These are phyloP conservation scores for Aspergillus glaucus DNA, from an alignment of 2,329 filamentous ascomycete genomes.

Conservation along the genomic window DNA sequence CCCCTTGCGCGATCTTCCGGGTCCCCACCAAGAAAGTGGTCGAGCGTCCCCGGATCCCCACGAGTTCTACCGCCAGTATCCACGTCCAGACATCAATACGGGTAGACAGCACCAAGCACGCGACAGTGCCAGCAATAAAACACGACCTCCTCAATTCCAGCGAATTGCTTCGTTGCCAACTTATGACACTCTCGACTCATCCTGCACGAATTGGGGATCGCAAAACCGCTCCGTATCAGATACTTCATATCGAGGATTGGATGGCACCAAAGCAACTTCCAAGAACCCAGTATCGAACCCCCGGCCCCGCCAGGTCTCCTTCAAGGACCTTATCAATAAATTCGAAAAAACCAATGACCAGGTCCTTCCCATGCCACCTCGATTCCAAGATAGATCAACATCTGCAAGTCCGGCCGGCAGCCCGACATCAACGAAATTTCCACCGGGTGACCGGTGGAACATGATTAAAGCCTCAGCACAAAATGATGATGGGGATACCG, in stretches of 20 bases:
- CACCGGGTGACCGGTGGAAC: conserved; percentile 13
- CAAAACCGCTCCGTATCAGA: conserved; percentile 29
- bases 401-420: conserved; percentile 33
- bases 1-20: conserved; percentile 12
- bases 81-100: conserved; percentile 25
- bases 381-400: conserved; percentile 19
- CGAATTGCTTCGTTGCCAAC: conserved; percentile 2
- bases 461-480: conserved; percentile 9
- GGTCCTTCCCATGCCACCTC: conserved; percentile 36
- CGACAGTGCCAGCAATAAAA: conserved; percentile 11
- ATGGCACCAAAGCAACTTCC: background rate
- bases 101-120: conserved; percentile 11
- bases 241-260: conserved; percentile 16
- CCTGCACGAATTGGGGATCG: conserved; percentile 14
- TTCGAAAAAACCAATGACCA: conserved; percentile 62
- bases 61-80: conserved; percentile 47
- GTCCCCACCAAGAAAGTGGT: conserved; percentile 6
- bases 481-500: conserved; percentile 1
- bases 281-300: conserved; percentile 7
- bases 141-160: conserved; percentile 9
- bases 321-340: conserved; percentile 71
- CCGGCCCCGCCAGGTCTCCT: conserved; percentile 55
- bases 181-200: conserved; percentile 12
- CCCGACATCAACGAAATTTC: conserved; percentile 15
- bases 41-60: conserved; percentile 40